Conservation (phyloP, 2,329 filamentous ascomycete species). For the Fusarium concolor region DNA sequence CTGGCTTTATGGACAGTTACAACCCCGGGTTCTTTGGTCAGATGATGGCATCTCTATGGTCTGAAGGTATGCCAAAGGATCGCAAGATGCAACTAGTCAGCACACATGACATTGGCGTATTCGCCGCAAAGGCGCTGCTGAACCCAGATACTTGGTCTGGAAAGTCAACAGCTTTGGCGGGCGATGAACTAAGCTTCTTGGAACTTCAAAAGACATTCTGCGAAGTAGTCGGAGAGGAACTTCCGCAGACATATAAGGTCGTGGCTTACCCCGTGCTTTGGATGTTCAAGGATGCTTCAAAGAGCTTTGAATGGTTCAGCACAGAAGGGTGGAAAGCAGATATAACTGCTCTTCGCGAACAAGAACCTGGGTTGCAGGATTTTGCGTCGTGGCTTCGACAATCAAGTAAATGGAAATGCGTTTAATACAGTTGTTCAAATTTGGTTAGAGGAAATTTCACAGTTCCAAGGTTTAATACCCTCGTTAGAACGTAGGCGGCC, state of each 20-base stretch:
- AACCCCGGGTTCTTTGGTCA: constrained; percentile 41
- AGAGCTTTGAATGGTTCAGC: constrained; percentile 35
- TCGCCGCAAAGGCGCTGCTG: constrained; percentile 17
- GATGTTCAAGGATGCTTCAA: constrained; percentile 20
- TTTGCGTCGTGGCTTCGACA: constrained; percentile 39
- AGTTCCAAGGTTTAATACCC: no score
- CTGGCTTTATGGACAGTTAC: constrained; percentile 48
- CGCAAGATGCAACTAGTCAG: constrained; percentile 44
- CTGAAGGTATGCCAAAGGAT: constrained; percentile 39
- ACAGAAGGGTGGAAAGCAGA: constrained; percentile 26
- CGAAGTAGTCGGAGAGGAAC: background rate
- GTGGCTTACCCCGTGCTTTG: constrained; percentile 21
- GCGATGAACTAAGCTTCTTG: constrained; percentile 19
- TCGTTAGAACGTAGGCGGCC: no score
- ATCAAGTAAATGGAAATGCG: constrained; percentile 34
- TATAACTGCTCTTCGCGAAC: background rate
- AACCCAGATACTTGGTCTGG: constrained; percentile 6
- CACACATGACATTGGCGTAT: constrained; percentile 42
- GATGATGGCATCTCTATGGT: constrained; percentile 44
- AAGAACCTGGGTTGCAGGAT: constrained; percentile 3
- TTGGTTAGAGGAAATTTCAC: no score
- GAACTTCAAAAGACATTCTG: constrained; percentile 13
- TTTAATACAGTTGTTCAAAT: background rate
- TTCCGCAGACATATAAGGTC: constrained; percentile 11
- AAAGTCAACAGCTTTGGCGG: constrained; percentile 8